Base-by-base conservation (phyloP, 306 rosid genomes). In the Vicia sativa region DNA sequence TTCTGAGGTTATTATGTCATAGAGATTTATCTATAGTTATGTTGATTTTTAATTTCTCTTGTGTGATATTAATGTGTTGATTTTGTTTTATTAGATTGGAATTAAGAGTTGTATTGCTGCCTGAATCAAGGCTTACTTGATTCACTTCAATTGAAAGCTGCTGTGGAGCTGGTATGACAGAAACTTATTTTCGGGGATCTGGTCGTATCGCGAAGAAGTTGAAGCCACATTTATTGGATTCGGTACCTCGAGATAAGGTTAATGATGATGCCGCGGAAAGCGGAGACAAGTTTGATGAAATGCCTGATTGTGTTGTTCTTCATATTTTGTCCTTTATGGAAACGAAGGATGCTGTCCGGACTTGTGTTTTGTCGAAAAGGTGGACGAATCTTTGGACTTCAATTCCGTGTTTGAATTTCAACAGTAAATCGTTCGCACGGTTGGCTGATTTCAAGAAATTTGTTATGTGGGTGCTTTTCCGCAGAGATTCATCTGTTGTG, bases 281-380 rank as follows among this genome's bases (percentile, higher is more conserved):
- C 28, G 68, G 55, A 57, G 85, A 78, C 74, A 54, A 63, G 31
- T 60, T 77, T 37, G 53, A 70, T 54, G 73, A 77, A 25, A 8
- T 81, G 21, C 85, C 80, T 1, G 82, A 78, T 49, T 52, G 72
- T 54, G 59, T 81, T 23, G 25, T 78, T 6, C 82, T 60, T 66
- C 85, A 78, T 44, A 78, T 74, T 16, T 70, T 81, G 68, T 81
- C 85, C 2, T 74, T 70, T 29, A 19, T 81, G 85, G 85, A 81
- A 39, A 78, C 85, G 4, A 81, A 81, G 65, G 82, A 77, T 21
- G 75, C 85, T 11, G 67, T 78, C 23, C 67, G 16, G 41, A 81
- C 85, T 26, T 26, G 70, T 48, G 73, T 79, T 56, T 74, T 79
- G 37, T 79, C 83, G 1, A 79, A 74, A 52, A 64, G 83, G 66